Conservation (phyloP, 2,329 filamentous ascomycete genomes). For the Zelopaecilomyces penicillatus region DNA sequence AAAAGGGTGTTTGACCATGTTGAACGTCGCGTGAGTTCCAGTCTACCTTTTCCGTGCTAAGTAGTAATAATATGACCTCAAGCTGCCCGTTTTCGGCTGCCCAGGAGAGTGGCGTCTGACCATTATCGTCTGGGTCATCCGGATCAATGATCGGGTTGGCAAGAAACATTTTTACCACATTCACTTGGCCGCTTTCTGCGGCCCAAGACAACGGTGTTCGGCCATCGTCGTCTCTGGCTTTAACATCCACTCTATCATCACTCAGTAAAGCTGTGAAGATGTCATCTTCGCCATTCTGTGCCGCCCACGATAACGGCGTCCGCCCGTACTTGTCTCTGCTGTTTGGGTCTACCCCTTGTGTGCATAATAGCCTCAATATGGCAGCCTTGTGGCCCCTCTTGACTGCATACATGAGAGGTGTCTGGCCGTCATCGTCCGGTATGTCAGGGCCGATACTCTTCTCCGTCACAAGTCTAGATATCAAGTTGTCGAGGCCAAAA, state of each 20-base stretch:
- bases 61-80: not conserved
- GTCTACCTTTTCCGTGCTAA: too few species aligned
- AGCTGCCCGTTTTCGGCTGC: not conserved
- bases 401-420: too few species aligned
- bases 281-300: not conserved
- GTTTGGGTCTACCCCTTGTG: too few species aligned
- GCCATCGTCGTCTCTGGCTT: not conserved
- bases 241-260: too few species aligned
- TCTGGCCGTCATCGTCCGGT: too few species aligned
- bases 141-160: too few species aligned
- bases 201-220: not conserved
- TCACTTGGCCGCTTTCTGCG: not conserved
- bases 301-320: not conserved
- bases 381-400: too few species aligned
- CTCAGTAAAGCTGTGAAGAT: too few species aligned
- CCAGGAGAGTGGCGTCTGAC: not conserved
- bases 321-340: not conserved
- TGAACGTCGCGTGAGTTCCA: too few species aligned
- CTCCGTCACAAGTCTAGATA: not conserved
- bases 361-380: too few species aligned
- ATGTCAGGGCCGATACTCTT: too few species aligned
- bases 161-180: too few species aligned
- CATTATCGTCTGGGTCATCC: not conserved
- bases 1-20: not conserved
- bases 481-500: constrained; percentile 12